Evolutionary conservation across 108 stramenopile species (phyloP).

Genomic region (Skeletonema marinoi): DNA sequence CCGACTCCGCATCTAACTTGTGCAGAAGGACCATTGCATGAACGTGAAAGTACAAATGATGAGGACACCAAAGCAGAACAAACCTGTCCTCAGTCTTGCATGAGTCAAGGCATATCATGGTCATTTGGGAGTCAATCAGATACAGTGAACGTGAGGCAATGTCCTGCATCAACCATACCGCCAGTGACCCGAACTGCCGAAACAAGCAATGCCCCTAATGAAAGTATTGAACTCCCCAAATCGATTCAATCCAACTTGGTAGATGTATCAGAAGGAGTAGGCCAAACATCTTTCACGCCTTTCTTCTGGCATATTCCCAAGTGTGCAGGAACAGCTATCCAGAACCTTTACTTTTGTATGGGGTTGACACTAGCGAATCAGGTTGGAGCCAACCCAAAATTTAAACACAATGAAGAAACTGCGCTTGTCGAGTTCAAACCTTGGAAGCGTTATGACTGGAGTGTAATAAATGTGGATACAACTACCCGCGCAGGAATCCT

Average conservation of each 20-base stretch:
- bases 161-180: constrained; percentile 1
- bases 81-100: constrained; percentile 24
- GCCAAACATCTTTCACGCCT: constrained; percentile 25
- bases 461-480: constrained; percentile 49
- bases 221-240: constrained; percentile 3
- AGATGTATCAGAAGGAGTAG: constrained; percentile 8
- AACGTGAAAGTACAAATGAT: not conserved
- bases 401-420: not conserved
- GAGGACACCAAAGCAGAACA: not conserved
- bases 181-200: not conserved
- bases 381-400: constrained; percentile 37
- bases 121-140: constrained; percentile 36
- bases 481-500: constrained; percentile 45
- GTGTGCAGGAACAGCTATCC: constrained; percentile 25
- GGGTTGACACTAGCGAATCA: constrained; percentile 46
- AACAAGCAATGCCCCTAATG: not conserved
- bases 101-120: constrained; percentile 13
- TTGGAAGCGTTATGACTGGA: constrained; percentile 8
- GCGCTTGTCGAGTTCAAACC: constrained; percentile 30
- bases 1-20: constrained; percentile 28
- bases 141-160: constrained; percentile 28
- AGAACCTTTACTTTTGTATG: constrained; percentile 40
- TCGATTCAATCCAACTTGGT: constrained; percentile 18
- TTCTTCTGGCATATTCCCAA: constrained; percentile 46
- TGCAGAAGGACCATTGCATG: constrained; percentile 11